Evolutionary conservation across 108 stramenopile genomes (phyloP), one percentile per base, ranked within the genome.

Genomic region (Nitzschia palea): DNA sequence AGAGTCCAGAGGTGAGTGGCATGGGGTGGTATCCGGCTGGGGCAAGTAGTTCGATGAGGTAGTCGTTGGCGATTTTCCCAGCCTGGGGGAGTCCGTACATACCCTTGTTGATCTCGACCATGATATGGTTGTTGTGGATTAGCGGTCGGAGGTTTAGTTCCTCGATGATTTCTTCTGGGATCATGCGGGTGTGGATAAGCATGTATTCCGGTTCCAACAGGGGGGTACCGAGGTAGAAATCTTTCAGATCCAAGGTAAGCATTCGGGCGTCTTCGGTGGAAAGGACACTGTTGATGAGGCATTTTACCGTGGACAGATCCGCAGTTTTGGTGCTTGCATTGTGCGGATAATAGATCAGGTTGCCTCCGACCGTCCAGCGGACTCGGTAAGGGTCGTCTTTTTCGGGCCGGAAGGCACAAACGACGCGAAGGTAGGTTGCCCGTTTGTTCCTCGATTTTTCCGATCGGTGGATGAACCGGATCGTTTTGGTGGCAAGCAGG

Each of bases 121-220:
- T 58, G 25, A 66, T 48, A 31, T 44, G 42, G 42, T 58, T 67
- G 14, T 72, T 60, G 52, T 67, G 33, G 33, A 60, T 18, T 17
- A 34, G 35, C 12, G 51, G 26, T 3, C 80, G 62, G 0, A 78
- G 66, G 73, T 80, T 78, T 29, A 70, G 44, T 32, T 81, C 43
- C 42, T 62, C 47, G 30, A 78, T 75, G 52, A 84, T 51, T 17
- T 70, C 65, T 2, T 48, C 33, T 12, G 79, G 78, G 1, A 83
- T 62, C 8, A 70, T 15, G 20, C 47, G 12, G 2, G 51, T 22
- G 42, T 71, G 55, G n/a, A 72, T 43, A 62, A 56, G 55, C 73
- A 83, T 83, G 63, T 80, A 83, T 47, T 84, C 79, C n/a, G n/a
- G n/a, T 18, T 59, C 28, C n/a, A n/a, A n/a, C 58, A 84, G 52